Evolutionary conservation across 331 rosid genomes (phyloP), one percentile per base, ranked within the genome.

Genomic region (Quercus phellos): DNA sequence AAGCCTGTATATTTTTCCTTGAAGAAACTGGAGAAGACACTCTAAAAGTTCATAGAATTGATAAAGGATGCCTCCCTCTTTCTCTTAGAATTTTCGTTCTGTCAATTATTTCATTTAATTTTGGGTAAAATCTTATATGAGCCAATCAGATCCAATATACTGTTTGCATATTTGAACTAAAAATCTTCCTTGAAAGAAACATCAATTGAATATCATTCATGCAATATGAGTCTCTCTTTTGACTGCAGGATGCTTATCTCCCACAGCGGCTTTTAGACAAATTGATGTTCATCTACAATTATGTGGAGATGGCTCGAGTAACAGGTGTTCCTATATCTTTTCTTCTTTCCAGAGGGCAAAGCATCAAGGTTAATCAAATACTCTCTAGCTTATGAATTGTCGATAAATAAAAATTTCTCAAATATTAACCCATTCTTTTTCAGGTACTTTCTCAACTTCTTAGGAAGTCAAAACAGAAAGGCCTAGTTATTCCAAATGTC

Each of bases 381-480:
- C 32, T 72, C 2, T 76, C 60, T 67, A 43, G 29, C 60, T 46
- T 34, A 60, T 32, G 26, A 79, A 27, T 73, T 58, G 54, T 68
- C 26, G 12, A 17, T 17, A 70, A 64, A 56, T 61, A 29, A 38
- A 56, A 68, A 55, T 26, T 22, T 50, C 50, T 70, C 70, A 55
- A 32, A 87, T 77, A 77, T 56, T 35, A 51, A 18, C 22, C 22
- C 7, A 30, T 74, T 79, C 46, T 12, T 55, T 61, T 77, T 60
- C 81, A 94, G 99, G 99, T 94, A 22, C 98, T 94, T 83, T 94
- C 98, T 58, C 99, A 94, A 91, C 99, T 94, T 87, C 99, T 92
- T 77, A 91, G 99, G 96, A 94, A 92, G 85, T 94, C 99, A 81
- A 94, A 89, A 76, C 97, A 94, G 83, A 94, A 82, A 80, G 91